Evolutionary conservation across 2,329 filamentous ascomycete genomes (phyloP).

Genomic region (Ascosphaera pollenicola): DNA sequence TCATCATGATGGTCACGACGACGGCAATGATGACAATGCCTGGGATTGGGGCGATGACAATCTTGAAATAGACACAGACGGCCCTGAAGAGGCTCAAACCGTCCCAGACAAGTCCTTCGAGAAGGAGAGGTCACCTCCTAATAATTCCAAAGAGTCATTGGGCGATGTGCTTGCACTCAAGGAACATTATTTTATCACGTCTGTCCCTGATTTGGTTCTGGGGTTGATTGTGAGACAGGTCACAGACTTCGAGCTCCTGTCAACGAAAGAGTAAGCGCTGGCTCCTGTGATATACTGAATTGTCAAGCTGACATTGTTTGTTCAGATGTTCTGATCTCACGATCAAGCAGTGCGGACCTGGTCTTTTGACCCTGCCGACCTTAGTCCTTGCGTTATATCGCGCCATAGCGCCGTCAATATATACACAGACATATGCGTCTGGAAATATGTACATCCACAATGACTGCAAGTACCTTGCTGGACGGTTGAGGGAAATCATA

Average conservation of each 20-base stretch:
- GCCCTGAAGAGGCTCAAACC: slow-evolving; percentile 10
- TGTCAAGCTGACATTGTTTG: slow-evolving; percentile 2
- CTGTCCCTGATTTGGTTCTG: slow-evolving; percentile 58
- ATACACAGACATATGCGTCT: slow-evolving; percentile 21
- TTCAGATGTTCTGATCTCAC: slow-evolving; percentile 13
- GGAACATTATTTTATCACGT: slow-evolving; percentile 75
- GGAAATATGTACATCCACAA: slow-evolving; percentile 45
- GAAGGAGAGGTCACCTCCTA: slow-evolving; percentile 6
- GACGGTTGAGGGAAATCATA: slow-evolving; percentile 28
- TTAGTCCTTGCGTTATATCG: slow-evolving; percentile 28
- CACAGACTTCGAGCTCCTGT: slow-evolving; percentile 18
- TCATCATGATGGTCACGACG: slow-evolving; percentile 4
- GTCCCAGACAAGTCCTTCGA: slow-evolving; percentile 5
- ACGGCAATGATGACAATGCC: slow-evolving; percentile 30
- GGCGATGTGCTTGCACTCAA: slow-evolving; percentile 48
- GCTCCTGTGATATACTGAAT: not conserved
- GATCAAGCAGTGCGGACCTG: slow-evolving; percentile 19
- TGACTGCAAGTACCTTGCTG: slow-evolving; percentile 35
- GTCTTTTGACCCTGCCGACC: slow-evolving; percentile 23
- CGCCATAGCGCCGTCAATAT: slow-evolving; percentile 24
- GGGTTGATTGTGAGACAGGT: slow-evolving; percentile 20
- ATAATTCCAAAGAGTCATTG: slow-evolving; percentile 3
- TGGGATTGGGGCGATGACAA: slow-evolving; percentile 71
- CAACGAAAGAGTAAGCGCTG: slow-evolving; percentile 14
- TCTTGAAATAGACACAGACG: slow-evolving; percentile 16